Evolutionary conservation across 306 rosid species (phyloP), one percentile per base, ranked within the genome.

Genomic region (Cicer cuneatum): DNA sequence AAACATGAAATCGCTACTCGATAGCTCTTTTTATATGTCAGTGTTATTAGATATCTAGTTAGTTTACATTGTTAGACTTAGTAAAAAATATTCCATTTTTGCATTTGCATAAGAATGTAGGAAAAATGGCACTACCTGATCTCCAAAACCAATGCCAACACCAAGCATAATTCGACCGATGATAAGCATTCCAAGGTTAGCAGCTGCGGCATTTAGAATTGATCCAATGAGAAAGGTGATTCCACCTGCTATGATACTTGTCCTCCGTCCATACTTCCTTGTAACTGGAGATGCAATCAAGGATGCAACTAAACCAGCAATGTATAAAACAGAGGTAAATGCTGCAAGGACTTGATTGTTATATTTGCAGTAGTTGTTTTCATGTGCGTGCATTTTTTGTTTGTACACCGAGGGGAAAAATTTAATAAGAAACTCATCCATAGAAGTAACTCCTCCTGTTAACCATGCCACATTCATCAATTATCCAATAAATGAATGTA

Each of bases 381-480:
- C 97, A 35, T 85, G 93, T 11, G 92, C 98, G 11, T 62, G 89
- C 81, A n/a, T 64, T 83, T 93, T 91, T 6, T 84, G 81, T 52
- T 45, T 71, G 80, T 83, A 88, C 19, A 91, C 97, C 8, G 76
- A 48, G 10, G 88, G 89, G 83, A 93, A 91, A 88, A 93, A 93
- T 11, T 84, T 46, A 12, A 56, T 3, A 38, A 93, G 97, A 80
- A 93, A 93, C 69, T 81, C 87, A 80, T 93, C 92, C 96, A 88
- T 93, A 13, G 97, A 89, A 72, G 98, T 93, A 80, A 93, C 98
- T 33, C 98, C 97, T 12, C 97, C 98, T 93, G 79, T 75, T 43
- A 56, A 71, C 45, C 77, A 78, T 51, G 11, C 37, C 37, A 67
- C 19, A 48, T 54, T 62, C 43, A 58, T 75, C 37, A 70, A 5